Conservation (phyloP, 2,329 filamentous ascomycete genomes). For the Myriosclerotinia scirpicola region DNA sequence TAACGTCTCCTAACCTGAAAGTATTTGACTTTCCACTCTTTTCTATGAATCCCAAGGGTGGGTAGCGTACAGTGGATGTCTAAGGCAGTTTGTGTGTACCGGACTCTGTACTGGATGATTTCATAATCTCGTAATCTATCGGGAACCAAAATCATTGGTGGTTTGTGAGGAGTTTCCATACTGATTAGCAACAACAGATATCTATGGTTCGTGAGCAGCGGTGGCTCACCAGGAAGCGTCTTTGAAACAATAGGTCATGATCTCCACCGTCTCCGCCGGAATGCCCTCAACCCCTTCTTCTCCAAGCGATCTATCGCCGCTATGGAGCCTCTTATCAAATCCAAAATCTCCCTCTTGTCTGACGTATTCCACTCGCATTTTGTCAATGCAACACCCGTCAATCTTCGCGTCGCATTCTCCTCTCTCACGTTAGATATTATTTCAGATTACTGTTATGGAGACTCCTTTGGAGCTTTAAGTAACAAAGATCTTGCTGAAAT, state of each 20-base stretch:
- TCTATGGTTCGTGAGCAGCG: background rate
- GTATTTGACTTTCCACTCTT: background rate
- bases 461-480: slow-evolving; percentile 28
- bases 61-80: background rate
- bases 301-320: slow-evolving; percentile 27
- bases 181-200: slow-evolving; percentile 5
- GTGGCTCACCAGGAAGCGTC: slow-evolving; percentile 9
- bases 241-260: slow-evolving; percentile 29
- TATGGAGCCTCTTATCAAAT: slow-evolving; percentile 31
- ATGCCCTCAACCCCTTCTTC: slow-evolving; percentile 34
- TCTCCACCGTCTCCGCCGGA: slow-evolving; percentile 29
- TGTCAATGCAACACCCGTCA: slow-evolving; percentile 14
- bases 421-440: slow-evolving; percentile 33
- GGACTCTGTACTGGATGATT: background rate
- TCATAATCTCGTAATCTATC: too few species aligned
- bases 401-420: slow-evolving; percentile 17
- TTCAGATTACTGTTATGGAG: slow-evolving; percentile 37
- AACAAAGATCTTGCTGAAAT: slow-evolving; percentile 15
- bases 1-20: background rate
- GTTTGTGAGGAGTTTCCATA: background rate
- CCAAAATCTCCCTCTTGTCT: slow-evolving; percentile 25
- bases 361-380: slow-evolving; percentile 24
- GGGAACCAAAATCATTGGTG: background rate
- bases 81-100: background rate
- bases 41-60: too few species aligned